phyloP scores from a whole-genome alignment of 495 filamentous ascomycete species.

The Polyplosphaeria fusca region DNA sequence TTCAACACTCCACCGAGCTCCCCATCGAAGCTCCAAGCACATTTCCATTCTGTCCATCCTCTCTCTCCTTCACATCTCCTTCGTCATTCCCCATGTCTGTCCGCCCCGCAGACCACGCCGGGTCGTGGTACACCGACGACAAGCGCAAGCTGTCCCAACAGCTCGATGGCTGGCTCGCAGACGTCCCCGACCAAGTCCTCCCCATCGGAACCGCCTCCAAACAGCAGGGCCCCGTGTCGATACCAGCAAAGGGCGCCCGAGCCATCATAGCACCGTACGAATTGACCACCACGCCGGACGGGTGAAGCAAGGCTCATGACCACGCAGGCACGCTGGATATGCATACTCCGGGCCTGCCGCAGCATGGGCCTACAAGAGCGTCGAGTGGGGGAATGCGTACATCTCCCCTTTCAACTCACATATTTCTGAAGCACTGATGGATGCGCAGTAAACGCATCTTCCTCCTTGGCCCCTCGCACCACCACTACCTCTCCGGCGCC shows the following conservation, averaged over 20 bases:
- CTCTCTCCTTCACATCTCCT: background rate
- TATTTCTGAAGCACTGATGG: background rate
- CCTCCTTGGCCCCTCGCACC: conserved; percentile 90
- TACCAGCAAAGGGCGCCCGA: conserved; percentile 75
- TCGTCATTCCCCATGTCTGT: conserved; percentile 49
- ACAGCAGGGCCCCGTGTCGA: conserved; percentile 48
- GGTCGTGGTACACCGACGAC: conserved; percentile 80
- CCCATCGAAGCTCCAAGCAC: no score
- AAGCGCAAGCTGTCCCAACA: conserved; percentile 58
- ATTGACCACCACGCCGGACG: background rate
- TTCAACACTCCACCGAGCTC: no score
- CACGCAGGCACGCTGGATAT: conserved; percentile 85
- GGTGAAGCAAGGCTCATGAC: conserved; percentile 29
- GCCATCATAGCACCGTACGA: conserved; percentile 94
- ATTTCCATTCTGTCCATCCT: no score
- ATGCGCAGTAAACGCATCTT: conserved; percentile 76
- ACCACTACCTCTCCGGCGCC: conserved; percentile 71
- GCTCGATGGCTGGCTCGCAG: conserved; percentile 74
- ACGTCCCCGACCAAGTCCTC: conserved; percentile 61
- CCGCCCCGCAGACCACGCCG: conserved; percentile 67
- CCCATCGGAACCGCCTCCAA: conserved; percentile 40
- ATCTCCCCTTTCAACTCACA: conserved; percentile 13
- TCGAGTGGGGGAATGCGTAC: conserved; percentile 79
- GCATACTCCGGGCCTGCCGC: conserved; percentile 91
- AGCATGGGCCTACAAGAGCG: conserved; percentile 88